A percentile compares a stretch with the other conserved stretches of the same genome.
Conservation (phyloP, 768 basidiomycete genomes). For the Candolleomyces aberdarensis region DNA sequence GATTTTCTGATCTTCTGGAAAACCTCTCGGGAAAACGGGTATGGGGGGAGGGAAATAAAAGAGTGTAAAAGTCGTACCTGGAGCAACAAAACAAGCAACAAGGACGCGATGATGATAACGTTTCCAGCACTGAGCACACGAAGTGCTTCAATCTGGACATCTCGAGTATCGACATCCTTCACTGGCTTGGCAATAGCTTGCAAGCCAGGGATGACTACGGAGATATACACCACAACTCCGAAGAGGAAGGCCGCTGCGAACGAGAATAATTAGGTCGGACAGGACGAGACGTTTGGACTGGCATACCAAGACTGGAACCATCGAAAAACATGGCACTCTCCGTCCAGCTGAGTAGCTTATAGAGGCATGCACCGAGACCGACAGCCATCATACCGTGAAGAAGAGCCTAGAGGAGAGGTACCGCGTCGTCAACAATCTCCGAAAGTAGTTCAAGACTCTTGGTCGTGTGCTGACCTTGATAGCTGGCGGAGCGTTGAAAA, state of each 20-base stretch:
- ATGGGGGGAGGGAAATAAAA: too few species aligned
- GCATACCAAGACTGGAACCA: constrained; percentile 75
- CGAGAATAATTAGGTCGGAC: background rate
- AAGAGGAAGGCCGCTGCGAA: constrained; percentile 69
- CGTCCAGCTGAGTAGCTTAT: constrained; percentile 84
- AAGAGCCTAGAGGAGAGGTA: constrained; percentile 55
- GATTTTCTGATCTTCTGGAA: too few species aligned
- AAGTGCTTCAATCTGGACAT: constrained; percentile 75
- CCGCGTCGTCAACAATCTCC: background rate
- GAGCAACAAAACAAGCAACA: constrained; percentile 62
- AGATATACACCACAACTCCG: constrained; percentile 73
- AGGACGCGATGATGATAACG: constrained; percentile 70
- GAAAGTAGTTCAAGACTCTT: background rate
- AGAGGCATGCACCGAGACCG: constrained; percentile 68
- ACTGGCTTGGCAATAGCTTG: constrained; percentile 69
- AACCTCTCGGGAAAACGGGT: too few species aligned
- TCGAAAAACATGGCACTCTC: constrained; percentile 96
- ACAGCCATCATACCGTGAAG: constrained; percentile 83
- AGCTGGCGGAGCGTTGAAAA: constrained; percentile 89
- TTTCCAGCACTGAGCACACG: constrained; percentile 84
- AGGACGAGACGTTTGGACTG: background rate
- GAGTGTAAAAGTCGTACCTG: constrained; percentile 50
- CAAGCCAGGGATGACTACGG: constrained; percentile 76
- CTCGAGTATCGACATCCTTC: constrained; percentile 49
- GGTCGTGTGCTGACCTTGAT: constrained; percentile 65